Conservation (phyloP, 1,139 yeast species). For the Blastobotrys raffinosifermentans region DNA sequence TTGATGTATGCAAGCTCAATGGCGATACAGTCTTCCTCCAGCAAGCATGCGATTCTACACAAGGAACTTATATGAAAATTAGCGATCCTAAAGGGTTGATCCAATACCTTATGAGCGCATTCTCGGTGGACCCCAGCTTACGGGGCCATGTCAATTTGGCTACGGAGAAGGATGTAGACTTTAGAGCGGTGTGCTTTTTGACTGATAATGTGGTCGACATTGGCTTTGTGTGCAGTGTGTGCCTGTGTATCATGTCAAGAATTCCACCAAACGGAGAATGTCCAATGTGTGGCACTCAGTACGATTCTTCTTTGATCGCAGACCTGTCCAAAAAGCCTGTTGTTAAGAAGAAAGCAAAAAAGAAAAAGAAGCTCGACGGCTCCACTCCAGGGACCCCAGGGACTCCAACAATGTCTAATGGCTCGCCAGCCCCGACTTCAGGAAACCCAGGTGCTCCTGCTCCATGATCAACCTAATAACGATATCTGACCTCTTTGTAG, state of each 20-base stretch:
- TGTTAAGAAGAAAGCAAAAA: constrained; percentile 40
- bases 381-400: too few relatives aligned
- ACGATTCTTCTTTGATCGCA: constrained; percentile 54
- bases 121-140: constrained; percentile 77
- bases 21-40: constrained; percentile 77
- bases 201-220: constrained; percentile 86
- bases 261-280: constrained; percentile 49
- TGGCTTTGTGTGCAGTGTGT: constrained; percentile 93
- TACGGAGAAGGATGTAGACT: constrained; percentile 81
- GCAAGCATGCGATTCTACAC: constrained; percentile 94
- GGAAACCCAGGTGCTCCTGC: background rate
- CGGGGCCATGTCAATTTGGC: constrained; percentile 74
- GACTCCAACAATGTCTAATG: too few relatives aligned
- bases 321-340: constrained; percentile 51
- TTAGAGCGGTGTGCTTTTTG: constrained; percentile 88
- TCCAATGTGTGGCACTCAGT: constrained; percentile 63
- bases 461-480: constrained; percentile 2
- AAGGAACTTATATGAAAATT: constrained; percentile 76
- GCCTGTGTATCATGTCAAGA: constrained; percentile 59
- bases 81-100: constrained; percentile 72
- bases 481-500: constrained; percentile 10
- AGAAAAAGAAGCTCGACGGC: constrained; percentile 33
- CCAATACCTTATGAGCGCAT: constrained; percentile 59
- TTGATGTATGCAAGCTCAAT: constrained; percentile 85
- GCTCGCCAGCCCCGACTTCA: background rate